phyloP scores from a whole-genome alignment of 2,329 filamentous ascomycete genomes.

The Monosporascus sp. region DNA sequence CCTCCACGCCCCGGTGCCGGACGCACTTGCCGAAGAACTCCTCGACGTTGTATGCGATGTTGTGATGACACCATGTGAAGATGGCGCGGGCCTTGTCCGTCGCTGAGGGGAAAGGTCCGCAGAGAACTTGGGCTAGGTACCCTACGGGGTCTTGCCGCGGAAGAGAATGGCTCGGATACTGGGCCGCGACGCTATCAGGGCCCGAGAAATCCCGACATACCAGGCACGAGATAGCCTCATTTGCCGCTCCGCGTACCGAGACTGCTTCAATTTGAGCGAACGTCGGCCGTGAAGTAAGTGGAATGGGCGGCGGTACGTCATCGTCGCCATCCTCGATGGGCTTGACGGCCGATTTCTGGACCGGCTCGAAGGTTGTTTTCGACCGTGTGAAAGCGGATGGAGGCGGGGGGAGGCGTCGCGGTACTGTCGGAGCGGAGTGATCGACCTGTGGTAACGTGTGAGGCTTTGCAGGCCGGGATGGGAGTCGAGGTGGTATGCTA shows the following conservation, averaged over 20 bases:
- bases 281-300: constrained; percentile 47
- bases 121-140: constrained; percentile 74
- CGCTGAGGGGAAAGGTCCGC: constrained; percentile 68
- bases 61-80: constrained; percentile 94
- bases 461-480: constrained; percentile 40
- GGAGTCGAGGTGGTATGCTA: constrained; percentile 44
- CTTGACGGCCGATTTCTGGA: constrained; percentile 11
- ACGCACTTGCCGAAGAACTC: constrained; percentile 72
- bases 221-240: constrained; percentile 50
- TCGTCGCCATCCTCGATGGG: constrained; percentile 23
- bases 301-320: constrained; percentile 46
- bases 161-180: constrained; percentile 67
- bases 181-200: constrained; percentile 72
- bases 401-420: constrained; percentile 35
- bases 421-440: constrained; percentile 19
- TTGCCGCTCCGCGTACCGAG: constrained; percentile 26
- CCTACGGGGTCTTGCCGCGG: constrained; percentile 60
- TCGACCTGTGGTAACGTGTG: constrained; percentile 18
- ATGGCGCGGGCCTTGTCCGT: constrained; percentile 92
- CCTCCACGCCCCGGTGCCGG: constrained; percentile 60
- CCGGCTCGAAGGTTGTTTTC: constrained; percentile 22
- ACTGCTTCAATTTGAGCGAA: constrained; percentile 44
- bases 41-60: constrained; percentile 77
- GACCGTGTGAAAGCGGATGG: constrained; percentile 26
- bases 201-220: constrained; percentile 82